These are phyloP conservation scores for Dioszegia aurantiaca DNA, from an alignment of 768 basidiomycete species.

Conservation along the genomic window DNA sequence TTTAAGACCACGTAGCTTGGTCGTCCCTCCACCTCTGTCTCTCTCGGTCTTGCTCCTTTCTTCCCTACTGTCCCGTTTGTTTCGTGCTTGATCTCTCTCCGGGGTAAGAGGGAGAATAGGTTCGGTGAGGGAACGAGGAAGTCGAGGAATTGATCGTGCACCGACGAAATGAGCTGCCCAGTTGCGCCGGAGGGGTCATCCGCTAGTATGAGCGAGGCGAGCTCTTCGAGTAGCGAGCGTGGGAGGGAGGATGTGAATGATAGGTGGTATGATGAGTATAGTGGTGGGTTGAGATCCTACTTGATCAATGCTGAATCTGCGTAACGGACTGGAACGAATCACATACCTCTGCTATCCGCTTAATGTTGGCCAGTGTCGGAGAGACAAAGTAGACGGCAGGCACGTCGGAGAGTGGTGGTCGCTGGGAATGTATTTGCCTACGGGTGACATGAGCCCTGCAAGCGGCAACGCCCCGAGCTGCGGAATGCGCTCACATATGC, in stretches of 20 bases:
- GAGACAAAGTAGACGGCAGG: conserved; percentile 96
- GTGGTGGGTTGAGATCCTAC: conserved; percentile 73
- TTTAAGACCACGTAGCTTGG: conserved; percentile 83
- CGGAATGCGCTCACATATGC: conserved; percentile 97
- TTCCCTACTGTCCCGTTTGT: conserved; percentile 22
- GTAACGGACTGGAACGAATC: too few species aligned
- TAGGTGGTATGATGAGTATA: conserved; percentile 90
- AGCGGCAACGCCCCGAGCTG: too few species aligned
- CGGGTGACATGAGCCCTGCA: too few species aligned
- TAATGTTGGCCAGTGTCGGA: conserved; percentile 79
- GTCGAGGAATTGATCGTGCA: conserved; percentile 94
- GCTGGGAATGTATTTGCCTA: conserved; percentile 84
- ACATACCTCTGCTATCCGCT: conserved; percentile 74
- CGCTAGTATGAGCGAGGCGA: conserved; percentile 80
- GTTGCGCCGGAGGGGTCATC: conserved; percentile 50
- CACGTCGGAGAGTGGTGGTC: conserved; percentile 88
- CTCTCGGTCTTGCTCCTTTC: conserved; percentile 25
- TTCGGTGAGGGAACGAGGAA: conserved; percentile 91
- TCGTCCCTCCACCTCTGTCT: conserved; percentile 43
- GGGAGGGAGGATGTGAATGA: conserved; percentile 93
- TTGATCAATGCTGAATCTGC: too few species aligned
- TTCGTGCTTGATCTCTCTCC: conserved; percentile 37
- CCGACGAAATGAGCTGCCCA: conserved; percentile 56
- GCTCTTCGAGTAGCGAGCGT: conserved; percentile 83
- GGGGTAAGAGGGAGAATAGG: conserved; percentile 80